Conservation (phyloP, 2,329 filamentous ascomycete species). For the Exophiala alcalophila region DNA sequence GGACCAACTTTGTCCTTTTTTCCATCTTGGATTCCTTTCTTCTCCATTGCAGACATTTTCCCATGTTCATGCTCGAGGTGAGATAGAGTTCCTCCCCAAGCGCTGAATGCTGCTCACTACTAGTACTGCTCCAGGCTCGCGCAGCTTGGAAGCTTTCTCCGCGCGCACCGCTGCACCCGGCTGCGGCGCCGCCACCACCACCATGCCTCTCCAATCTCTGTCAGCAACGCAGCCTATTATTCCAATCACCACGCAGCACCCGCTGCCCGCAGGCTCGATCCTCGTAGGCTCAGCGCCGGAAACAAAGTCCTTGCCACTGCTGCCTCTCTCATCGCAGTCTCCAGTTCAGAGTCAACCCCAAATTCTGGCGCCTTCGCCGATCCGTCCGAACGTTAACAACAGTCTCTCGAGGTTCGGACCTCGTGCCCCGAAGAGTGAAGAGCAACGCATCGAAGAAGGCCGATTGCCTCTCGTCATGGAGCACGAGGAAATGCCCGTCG, state of each 20-base stretch:
- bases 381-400: too few relatives aligned
- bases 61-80: too few relatives aligned
- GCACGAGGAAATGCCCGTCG: slow-evolving; percentile 40
- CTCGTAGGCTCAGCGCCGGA: too few relatives aligned
- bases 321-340: too few relatives aligned
- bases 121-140: background rate
- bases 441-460: slow-evolving; percentile 24
- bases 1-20: too few relatives aligned
- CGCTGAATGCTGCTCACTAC: too few relatives aligned
- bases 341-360: slow-evolving; percentile 14
- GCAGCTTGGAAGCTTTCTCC: background rate
- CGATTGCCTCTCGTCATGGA: slow-evolving; percentile 39
- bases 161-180: background rate
- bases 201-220: too few relatives aligned
- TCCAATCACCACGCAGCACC: too few relatives aligned
- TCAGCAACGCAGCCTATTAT: too few relatives aligned
- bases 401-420: slow-evolving; percentile 13
- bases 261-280: background rate
- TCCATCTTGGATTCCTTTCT: too few relatives aligned
- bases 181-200: background rate
- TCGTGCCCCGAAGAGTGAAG: slow-evolving; percentile 20
- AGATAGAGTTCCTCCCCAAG: too few relatives aligned
- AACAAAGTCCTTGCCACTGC: slow-evolving; percentile 13
- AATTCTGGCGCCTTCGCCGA: slow-evolving; percentile 21
- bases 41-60: too few relatives aligned